Conservation (phyloP, 75 land plant genomes). For the Cryptomeria japonica region DNA sequence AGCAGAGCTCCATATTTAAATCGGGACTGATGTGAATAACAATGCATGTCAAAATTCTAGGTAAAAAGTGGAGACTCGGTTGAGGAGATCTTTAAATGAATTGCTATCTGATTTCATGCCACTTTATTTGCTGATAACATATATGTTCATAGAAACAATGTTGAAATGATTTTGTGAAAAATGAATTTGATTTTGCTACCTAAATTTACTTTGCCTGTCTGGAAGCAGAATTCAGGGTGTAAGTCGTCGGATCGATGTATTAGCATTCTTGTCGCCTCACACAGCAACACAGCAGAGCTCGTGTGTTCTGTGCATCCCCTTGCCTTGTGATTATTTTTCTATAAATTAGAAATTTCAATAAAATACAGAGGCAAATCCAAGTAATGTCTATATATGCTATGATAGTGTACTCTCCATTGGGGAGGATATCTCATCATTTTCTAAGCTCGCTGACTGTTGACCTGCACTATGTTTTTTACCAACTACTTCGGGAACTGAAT, state of each 20-base stretch:
- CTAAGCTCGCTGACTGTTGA: neutral
- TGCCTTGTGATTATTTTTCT: neutral
- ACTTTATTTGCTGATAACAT: neutral
- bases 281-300: neutral
- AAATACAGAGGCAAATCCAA: neutral
- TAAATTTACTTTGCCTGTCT: neutral
- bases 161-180: neutral
- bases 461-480: neutral
- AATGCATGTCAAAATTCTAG: neutral
- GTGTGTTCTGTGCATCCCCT: neutral
- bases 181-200: neutral
- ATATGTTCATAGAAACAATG: neutral
- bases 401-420: neutral
- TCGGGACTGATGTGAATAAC: neutral
- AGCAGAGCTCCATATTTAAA: neutral
- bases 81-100: neutral
- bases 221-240: neutral
- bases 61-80: too few species aligned
- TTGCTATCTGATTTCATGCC: neutral
- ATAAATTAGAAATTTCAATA: neutral
- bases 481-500: constrained; percentile 81
- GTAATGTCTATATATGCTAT: neutral
- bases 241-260: neutral
- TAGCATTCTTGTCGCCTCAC: neutral
- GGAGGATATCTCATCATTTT: constrained; percentile 4